A percentile compares a stretch with the other conserved stretches of the same genome.
phyloP scores from a whole-genome alignment of 2,329 filamentous ascomycete genomes.

The Cladophialophora exuberans region DNA sequence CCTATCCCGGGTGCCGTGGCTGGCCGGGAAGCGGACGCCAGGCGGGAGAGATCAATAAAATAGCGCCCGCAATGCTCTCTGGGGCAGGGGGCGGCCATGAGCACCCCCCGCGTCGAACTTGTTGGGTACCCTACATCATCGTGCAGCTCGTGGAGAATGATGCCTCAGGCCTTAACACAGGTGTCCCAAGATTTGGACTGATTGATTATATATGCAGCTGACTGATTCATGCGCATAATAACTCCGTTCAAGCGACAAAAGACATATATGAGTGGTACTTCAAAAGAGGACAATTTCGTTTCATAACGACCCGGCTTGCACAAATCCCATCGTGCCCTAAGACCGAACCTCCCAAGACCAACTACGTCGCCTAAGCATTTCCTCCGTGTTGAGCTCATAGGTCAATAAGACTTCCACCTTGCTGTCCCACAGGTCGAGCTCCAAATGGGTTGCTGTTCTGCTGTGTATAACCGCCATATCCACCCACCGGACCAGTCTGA shows the following conservation, averaged over 20 bases:
- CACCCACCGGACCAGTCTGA: conserved; percentile 55
- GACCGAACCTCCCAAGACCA: not conserved
- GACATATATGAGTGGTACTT: conserved; percentile 1
- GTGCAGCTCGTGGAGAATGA: no score
- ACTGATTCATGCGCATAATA: not conserved
- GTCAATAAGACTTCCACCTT: conserved; percentile 65
- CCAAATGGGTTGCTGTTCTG: conserved; percentile 60
- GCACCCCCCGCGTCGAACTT: no score
- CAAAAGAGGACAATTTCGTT: conserved; percentile 10
- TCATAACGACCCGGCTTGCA: not conserved
- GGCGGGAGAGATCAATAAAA: not conserved
- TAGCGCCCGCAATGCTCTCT: no score
- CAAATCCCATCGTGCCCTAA: not conserved
- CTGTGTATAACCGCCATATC: conserved; percentile 49
- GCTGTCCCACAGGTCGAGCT: conserved; percentile 49
- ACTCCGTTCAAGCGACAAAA: conserved; percentile 9
- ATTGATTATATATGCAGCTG: not conserved
- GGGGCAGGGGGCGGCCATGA: no score
- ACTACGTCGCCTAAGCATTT: not conserved
- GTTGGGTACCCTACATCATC: no score
- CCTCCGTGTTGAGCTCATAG: conserved; percentile 42
- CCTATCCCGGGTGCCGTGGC: not conserved
- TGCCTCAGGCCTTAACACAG: not conserved
- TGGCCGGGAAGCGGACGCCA: not conserved
- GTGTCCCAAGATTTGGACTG: not conserved